Evolutionary conservation across 2,329 filamentous ascomycete species (phyloP).

Genomic region (Penicillium sp.): DNA sequence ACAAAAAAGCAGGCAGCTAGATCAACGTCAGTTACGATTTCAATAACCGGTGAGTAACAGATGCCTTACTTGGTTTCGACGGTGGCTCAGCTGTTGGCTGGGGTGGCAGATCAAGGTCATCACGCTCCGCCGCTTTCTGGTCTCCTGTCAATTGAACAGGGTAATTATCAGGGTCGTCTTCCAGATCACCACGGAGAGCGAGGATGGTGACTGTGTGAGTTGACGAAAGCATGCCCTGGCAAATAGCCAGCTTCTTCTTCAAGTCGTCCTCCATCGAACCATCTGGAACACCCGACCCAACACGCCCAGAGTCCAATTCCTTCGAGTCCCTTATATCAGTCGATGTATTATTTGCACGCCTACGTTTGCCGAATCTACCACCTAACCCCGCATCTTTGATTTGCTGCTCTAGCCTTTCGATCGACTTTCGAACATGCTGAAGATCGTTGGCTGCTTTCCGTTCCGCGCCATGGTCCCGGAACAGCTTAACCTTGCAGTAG

Average conservation of each 20-base stretch:
- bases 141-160: constrained; percentile 31
- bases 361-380: constrained; percentile 62
- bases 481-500: constrained; percentile 93
- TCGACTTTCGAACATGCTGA: constrained; percentile 87
- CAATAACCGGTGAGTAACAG: no score
- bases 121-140: no score
- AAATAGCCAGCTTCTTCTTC: constrained; percentile 35
- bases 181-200: constrained; percentile 38
- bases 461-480: constrained; percentile 90
- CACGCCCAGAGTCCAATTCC: no score
- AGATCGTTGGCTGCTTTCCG: constrained; percentile 90
- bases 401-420: constrained; percentile 78
- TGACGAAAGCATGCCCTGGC: constrained; percentile 43
- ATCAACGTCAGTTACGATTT: background rate
- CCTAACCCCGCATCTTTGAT: constrained; percentile 73
- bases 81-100: no score
- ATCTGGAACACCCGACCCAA: constrained; percentile 38
- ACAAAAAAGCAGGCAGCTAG: constrained; percentile 84
- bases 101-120: constrained; percentile 11
- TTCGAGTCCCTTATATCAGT: no score
- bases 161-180: constrained; percentile 42
- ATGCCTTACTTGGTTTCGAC: no score
- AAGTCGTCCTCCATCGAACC: constrained; percentile 39
- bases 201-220: constrained; percentile 38
- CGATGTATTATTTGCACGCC: constrained; percentile 53